Evolutionary conservation across 176 grass and related monocot genomes (phyloP).

Genomic region (Paspalum notatum): DNA sequence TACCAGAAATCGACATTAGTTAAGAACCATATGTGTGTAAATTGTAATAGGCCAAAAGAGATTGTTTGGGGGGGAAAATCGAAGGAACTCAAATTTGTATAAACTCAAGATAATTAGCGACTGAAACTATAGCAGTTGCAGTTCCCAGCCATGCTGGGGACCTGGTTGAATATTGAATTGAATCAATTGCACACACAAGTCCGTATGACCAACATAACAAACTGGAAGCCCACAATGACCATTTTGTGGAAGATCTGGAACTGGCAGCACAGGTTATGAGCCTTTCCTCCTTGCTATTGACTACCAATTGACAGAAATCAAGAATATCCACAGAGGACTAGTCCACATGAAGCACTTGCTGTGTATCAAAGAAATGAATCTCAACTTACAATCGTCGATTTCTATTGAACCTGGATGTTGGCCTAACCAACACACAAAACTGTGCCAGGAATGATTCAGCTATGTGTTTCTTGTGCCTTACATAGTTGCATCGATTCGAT

Average conservation of each 20-base stretch:
- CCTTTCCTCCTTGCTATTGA: neutral
- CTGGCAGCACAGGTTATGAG: neutral
- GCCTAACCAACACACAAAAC: neutral
- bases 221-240: neutral
- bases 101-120: conserved; percentile 8
- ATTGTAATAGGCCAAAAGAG: neutral
- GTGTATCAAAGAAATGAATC: neutral
- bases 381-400: neutral
- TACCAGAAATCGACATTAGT: conserved; percentile 7
- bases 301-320: neutral
- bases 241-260: neutral
- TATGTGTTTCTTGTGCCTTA: neutral
- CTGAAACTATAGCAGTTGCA: neutral
- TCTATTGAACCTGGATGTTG: neutral
- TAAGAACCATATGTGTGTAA: conserved; percentile 1
- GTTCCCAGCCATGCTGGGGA: neutral
- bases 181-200: neutral
- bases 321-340: neutral
- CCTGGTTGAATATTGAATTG: neutral
- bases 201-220: neutral
- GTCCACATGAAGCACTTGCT: neutral
- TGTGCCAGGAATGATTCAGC: neutral
- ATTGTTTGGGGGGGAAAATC: neutral
- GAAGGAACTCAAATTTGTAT: neutral
- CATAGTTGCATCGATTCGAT: no score